A percentile compares a stretch with the other conserved stretches of the same genome.
Evolutionary conservation across 2,329 filamentous ascomycete genomes (phyloP).

Genomic region (Fusarium burgessii): DNA sequence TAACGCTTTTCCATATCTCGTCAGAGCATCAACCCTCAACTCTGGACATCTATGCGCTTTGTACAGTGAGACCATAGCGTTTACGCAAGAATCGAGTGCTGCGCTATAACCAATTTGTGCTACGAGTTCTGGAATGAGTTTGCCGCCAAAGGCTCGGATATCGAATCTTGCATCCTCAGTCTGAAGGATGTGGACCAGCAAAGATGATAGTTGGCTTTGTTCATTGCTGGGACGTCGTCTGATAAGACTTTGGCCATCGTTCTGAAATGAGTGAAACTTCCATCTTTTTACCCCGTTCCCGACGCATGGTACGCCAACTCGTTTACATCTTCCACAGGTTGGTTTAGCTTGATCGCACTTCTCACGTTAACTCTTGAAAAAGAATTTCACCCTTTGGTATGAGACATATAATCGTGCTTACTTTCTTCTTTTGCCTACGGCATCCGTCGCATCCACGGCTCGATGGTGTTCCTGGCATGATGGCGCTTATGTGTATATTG

Average conservation of each 20-base stretch:
- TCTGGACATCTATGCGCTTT: conserved; percentile 9
- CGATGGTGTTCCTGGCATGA: conserved; percentile 32
- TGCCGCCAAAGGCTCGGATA: conserved; percentile 34
- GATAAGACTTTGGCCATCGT: not conserved
- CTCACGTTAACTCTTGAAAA: not conserved
- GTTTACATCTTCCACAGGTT: conserved; percentile 35
- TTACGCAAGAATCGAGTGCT: conserved; percentile 31
- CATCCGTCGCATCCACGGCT: conserved; percentile 34
- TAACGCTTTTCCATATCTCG: conserved; percentile 31
- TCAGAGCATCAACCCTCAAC: conserved; percentile 28
- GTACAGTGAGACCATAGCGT: conserved; percentile 33
- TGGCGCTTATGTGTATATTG: not conserved
- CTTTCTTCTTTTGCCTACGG: conserved; percentile 36
- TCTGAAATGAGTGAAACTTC: conserved; percentile 26
- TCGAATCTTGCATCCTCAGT: conserved; percentile 40
- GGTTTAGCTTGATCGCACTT: conserved; percentile 34
- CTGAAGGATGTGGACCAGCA: conserved; percentile 33
- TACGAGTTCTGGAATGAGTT: conserved; percentile 31
- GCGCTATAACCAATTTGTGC: conserved; percentile 28
- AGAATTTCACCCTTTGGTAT: not conserved
- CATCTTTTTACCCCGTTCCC: conserved; percentile 40
- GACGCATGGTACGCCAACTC: conserved; percentile 29
- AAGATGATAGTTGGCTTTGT: conserved; percentile 19
- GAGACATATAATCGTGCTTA: conserved; percentile 10
- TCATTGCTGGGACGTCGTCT: conserved; percentile 29